Percentiles rank a stretch among this genome's conserved stretches.
Evolutionary conservation across 495 filamentous ascomycete genomes (phyloP).

Genomic region (Neurospora intermedia): DNA sequence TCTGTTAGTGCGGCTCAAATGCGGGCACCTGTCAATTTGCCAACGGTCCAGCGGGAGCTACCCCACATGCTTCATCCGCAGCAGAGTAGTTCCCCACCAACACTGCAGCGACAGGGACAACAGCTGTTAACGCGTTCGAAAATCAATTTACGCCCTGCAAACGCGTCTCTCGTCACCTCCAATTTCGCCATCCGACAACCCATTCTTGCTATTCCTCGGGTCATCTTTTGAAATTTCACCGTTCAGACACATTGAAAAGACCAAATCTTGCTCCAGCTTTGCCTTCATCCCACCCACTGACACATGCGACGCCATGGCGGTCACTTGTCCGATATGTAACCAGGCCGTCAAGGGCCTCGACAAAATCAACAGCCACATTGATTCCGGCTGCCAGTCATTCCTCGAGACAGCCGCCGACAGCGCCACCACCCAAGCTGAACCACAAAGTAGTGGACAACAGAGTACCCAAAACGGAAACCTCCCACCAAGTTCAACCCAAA

Average conservation of each 20-base stretch:
- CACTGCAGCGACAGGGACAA: not conserved
- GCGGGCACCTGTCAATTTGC: not conserved
- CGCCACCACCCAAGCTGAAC: conserved; percentile 6
- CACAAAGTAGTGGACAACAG: conserved; percentile 30
- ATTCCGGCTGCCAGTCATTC: conserved; percentile 64
- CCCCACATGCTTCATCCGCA: not conserved
- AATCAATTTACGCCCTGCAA: conserved; percentile 4
- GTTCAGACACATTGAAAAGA: not conserved
- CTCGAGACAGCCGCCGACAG: conserved; percentile 20
- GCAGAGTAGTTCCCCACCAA: not conserved
- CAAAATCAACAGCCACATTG: conserved; percentile 80
- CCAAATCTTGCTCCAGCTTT: not conserved
- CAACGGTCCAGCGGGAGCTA: not conserved
- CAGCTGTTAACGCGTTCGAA: conserved; percentile 3
- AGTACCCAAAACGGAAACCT: conserved; percentile 21
- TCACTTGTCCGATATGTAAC: conserved; percentile 79
- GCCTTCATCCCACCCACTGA: not conserved
- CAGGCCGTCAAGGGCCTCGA: conserved; percentile 60
- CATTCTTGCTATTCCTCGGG: not conserved
- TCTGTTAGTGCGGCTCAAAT: not conserved
- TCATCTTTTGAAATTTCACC: not conserved
- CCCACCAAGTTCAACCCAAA: conserved; percentile 31
- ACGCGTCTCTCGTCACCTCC: not conserved
- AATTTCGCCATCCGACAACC: not conserved
- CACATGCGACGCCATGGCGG: conserved; percentile 18